These are phyloP conservation scores for Phytophthora pseudosyringae DNA, from an alignment of 352 stramenopile species.

Conservation along the genomic window DNA sequence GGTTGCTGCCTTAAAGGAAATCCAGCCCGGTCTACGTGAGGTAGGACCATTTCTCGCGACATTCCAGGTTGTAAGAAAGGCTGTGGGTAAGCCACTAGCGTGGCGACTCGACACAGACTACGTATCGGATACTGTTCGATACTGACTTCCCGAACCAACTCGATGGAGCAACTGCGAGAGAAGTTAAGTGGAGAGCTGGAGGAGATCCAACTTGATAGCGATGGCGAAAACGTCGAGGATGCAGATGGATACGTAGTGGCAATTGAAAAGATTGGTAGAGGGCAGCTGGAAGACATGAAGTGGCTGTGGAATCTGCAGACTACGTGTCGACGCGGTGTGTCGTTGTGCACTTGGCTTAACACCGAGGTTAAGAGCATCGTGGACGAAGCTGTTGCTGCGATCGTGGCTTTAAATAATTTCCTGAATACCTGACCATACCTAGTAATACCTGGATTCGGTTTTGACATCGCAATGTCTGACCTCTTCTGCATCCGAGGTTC, in stretches of 20 bases:
- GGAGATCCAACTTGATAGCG: neutral
- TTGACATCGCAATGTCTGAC: neutral
- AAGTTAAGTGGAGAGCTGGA: neutral
- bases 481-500: neutral
- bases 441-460: neutral
- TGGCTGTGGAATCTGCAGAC: constrained; percentile 17
- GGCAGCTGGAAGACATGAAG: constrained; percentile 17
- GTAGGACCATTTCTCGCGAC: neutral
- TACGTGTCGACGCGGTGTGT: constrained; percentile 3
- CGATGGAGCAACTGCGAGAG: neutral
- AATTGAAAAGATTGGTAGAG: constrained; percentile 13
- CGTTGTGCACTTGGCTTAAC: constrained; percentile 11
- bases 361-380: neutral
- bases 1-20: neutral
- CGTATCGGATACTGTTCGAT: constrained; percentile 3
- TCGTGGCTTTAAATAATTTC: neutral
- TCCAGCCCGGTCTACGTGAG: neutral
- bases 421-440: neutral
- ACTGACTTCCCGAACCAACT: neutral
- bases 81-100: neutral
- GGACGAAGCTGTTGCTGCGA: neutral
- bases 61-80: neutral
- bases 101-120: neutral
- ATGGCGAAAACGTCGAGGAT: neutral
- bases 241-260: neutral